Evolutionary conservation across 1,284 basidiomycete genomes (phyloP), one percentile per base, ranked within the genome.

Genomic region (Moniliella sp.): DNA sequence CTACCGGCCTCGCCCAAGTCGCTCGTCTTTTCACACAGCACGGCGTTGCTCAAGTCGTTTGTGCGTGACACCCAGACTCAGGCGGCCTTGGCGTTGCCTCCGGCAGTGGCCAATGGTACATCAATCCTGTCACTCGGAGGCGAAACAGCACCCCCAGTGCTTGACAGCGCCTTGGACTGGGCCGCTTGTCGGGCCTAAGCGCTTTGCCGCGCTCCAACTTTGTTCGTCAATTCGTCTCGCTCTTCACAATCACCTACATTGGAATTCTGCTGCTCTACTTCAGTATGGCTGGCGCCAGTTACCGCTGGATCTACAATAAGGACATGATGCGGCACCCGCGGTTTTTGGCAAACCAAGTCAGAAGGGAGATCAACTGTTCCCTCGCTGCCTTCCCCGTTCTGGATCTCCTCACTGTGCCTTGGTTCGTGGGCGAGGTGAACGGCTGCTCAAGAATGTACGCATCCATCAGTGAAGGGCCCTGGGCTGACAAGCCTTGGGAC

Each of bases 321-420:
- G 74, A 86, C 15, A 82, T 97, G 74, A 84, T 84, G 74, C 71
- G 72, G 30, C 88, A 99, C 64, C 91, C 88, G 0, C 72, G 77
- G 17, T 99, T 86, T 66, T 68, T 91, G 32, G 77, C 80, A 54
- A 72, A 81, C 52, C 86, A 93, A 62, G 51, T 58, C 41, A 67
- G 69, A 40, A 67, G 74, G 39, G 88, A 99, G 64, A 94, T 99
- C 43, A 64, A 70, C 42, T 64, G 62, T 32, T 80, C 76, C 36
- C 43, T 93, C 34, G 66, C 67, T 30, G 75, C 82, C 0, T 88
- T 91, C 53, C 81, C 82, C 0, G 46, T 49, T 26, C 50, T 64
- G 27, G 57, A 57, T 36, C 44, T 79, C 15, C 61, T 94, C 34
- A 94, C 82, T 0, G 64, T 94, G 11, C 88, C 88, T 0, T 91